Base-by-base conservation (phyloP, 1,284 basidiomycete species). In the Austroboletus niveus region DNA sequence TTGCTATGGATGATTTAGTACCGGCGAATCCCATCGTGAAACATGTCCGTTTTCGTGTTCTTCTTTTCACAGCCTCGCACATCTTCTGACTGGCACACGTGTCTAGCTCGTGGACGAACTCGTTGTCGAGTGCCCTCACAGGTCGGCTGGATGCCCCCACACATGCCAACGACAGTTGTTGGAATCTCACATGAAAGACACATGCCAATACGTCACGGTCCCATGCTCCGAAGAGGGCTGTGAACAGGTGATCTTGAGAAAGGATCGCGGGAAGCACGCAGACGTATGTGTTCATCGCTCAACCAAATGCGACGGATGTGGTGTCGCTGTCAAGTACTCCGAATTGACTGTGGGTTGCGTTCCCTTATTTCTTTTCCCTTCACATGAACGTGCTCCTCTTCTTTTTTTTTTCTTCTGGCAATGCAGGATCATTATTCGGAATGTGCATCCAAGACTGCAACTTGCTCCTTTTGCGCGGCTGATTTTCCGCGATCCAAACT, bases 21-120 rank as follows among this genome's bases (percentile, higher is more conserved):
- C 79, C 81, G 15, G 85, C 87, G 12, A 79, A 84, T 63, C 81
- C 85, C 10, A 81, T 92, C 32, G 75, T 92, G 35, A 80, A 87
- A 59, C 82, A 87, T 56, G 89, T 91, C 58, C 56, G 87, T 76
- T 20, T 50, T 11, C 15, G 11, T n/a, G 24, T 44, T 34, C 44
- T 50, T 48, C 34, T 32, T 45, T 53, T 44, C 41, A 51, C 48
- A 57, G 47, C 62, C 57, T 38, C 27, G 52, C 2, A 49, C 14
- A 3, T 60, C 27, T 60, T 49, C 58, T 66, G 42, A 58, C 50
- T 45, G 6, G n/a, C 48, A 32, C 51, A 35, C 50, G 24, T 53
- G 51, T 53, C 32, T 57, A 92, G 89, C 82, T 94, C 60, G 88
- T 93, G 38, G 90, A 94, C 58, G 92, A 94, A 71, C 75, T 94